Evolutionary conservation across 2,329 filamentous ascomycete genomes (phyloP).

Genomic region (Hymenotorrendiella dingleyae): DNA sequence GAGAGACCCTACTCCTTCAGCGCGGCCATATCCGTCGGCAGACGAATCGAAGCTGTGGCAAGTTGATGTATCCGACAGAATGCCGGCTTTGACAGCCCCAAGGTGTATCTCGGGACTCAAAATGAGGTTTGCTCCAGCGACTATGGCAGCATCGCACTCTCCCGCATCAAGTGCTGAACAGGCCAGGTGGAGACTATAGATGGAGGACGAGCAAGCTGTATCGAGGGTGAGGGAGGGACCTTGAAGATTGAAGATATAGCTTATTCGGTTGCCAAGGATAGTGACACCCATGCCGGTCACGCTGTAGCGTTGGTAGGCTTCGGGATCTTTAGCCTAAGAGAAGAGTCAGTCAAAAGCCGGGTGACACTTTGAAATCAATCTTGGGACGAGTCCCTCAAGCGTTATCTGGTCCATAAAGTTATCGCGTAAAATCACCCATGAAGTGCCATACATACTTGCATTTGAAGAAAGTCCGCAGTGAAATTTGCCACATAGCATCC

Average conservation of each 20-base stretch:
- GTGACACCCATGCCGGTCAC: neutral
- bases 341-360: too few species aligned
- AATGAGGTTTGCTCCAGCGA: slow-evolving; percentile 33
- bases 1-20: slow-evolving; percentile 54
- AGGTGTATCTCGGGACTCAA: slow-evolving; percentile 23
- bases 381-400: too few species aligned
- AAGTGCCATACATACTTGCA: too few species aligned
- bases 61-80: slow-evolving; percentile 37
- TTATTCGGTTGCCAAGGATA: slow-evolving; percentile 26
- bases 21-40: slow-evolving; percentile 59
- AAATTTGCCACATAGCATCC: slow-evolving; percentile 11
- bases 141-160: slow-evolving; percentile 33
- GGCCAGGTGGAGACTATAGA: slow-evolving; percentile 37
- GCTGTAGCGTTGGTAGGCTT: neutral
- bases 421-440: too few species aligned
- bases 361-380: too few species aligned
- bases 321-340: slow-evolving; percentile 2
- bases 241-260: slow-evolving; percentile 30
- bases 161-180: slow-evolving; percentile 35
- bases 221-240: slow-evolving; percentile 26
- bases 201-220: slow-evolving; percentile 39
- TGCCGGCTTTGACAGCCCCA: slow-evolving; percentile 22
- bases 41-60: slow-evolving; percentile 52
- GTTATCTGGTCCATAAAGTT: too few species aligned
- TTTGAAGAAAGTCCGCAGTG: slow-evolving; percentile 7